Conservation (phyloP, 2,329 filamentous ascomycete genomes). For the Diaporthe citrichinensis region DNA sequence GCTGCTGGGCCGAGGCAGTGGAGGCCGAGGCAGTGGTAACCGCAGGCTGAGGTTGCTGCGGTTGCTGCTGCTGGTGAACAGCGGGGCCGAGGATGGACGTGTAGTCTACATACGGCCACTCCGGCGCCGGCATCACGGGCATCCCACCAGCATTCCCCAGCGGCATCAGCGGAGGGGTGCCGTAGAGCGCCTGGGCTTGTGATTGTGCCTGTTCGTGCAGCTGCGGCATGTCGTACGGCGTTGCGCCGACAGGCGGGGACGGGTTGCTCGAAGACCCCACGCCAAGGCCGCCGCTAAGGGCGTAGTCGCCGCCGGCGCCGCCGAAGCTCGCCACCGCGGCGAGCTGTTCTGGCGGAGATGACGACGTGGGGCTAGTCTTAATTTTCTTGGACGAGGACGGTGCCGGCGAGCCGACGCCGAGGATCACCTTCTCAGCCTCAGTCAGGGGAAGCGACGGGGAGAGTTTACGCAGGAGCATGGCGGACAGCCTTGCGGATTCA, state of each 20-base stretch:
- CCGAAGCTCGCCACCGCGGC: neutral
- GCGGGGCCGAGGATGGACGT: neutral
- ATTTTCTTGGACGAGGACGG: conserved; percentile 24
- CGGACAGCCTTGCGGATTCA: conserved; percentile 38
- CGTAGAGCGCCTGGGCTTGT: conserved; percentile 8
- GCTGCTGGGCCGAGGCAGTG: neutral
- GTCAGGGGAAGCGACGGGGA: conserved; percentile 31
- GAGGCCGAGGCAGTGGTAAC: neutral
- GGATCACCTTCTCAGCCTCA: conserved; percentile 23
- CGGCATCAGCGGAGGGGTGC: neutral
- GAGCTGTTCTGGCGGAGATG: neutral
- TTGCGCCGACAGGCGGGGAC: neutral
- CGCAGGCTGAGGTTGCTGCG: neutral
- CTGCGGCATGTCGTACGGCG: neutral
- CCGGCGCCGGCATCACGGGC: neutral
- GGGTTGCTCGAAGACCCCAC: neutral
- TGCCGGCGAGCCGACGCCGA: conserved; percentile 14
- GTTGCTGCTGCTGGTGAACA: neutral
- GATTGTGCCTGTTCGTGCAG: neutral
- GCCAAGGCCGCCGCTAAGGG: neutral
- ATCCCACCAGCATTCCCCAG: neutral
- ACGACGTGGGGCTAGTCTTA: neutral
- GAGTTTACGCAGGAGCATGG: conserved; percentile 37
- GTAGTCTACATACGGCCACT: conserved; percentile 37
- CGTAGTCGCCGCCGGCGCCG: conserved; percentile 13